phyloP scores from a whole-genome alignment of 2,329 filamentous ascomycete genomes.

The Alternaria metachromatica region DNA sequence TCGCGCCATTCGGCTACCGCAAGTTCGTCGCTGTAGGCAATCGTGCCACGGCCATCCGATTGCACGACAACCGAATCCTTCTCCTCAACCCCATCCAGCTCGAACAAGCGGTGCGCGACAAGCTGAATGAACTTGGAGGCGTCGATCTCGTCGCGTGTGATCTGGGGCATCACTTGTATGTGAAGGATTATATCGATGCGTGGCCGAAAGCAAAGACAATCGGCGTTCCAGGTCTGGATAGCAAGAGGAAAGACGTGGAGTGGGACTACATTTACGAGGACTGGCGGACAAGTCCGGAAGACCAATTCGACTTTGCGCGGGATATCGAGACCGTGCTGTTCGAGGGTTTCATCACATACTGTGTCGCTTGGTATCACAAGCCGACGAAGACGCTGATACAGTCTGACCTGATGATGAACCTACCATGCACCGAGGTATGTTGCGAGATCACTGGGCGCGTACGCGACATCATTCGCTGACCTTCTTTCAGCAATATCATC shows the following conservation, averaged over 20 bases:
- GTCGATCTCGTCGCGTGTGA: constrained; percentile 20
- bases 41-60: constrained; percentile 20
- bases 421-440: constrained; percentile 22
- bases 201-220: constrained; percentile 22
- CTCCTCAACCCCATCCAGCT: constrained; percentile 21
- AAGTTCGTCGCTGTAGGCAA: constrained; percentile 27
- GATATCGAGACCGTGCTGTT: constrained; percentile 24
- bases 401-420: constrained; percentile 23
- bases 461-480: neutral
- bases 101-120: constrained; percentile 8
- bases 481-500: constrained; percentile 15
- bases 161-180: constrained; percentile 21
- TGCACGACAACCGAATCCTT: constrained; percentile 10
- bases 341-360: constrained; percentile 23
- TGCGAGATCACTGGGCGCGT: neutral
- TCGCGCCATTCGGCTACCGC: constrained; percentile 21
- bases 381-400: constrained; percentile 18
- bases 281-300: constrained; percentile 15
- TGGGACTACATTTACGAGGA: constrained; percentile 22
- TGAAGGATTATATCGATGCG: constrained; percentile 6
- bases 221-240: constrained; percentile 15
- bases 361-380: constrained; percentile 24
- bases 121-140: constrained; percentile 14
- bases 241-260: constrained; percentile 17
- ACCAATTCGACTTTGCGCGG: constrained; percentile 18